Evolutionary conservation across 2,329 filamentous ascomycete genomes (phyloP).

Genomic region (Pseudocercospora macadamiae): DNA sequence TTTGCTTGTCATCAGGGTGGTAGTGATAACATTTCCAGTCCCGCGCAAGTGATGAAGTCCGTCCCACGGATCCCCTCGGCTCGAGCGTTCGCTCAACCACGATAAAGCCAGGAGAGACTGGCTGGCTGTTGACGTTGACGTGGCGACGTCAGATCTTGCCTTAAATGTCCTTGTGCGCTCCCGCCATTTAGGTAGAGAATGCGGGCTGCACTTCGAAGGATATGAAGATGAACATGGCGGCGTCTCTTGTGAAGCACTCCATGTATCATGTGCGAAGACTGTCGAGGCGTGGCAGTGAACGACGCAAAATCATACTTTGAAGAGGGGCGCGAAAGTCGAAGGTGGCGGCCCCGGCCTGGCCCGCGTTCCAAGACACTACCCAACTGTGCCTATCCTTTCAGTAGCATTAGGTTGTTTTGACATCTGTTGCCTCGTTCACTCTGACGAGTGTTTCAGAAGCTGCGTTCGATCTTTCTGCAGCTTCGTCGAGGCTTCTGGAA

Average conservation of each 20-base stretch:
- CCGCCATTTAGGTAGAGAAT: background rate
- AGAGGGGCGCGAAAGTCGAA: no score
- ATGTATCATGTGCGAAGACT: no score
- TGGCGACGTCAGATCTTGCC: background rate
- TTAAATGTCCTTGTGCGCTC: background rate
- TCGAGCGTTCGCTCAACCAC: background rate
- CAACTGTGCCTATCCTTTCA: no score
- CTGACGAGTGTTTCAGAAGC: background rate
- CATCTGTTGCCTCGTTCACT: background rate
- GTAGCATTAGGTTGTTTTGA: no score
- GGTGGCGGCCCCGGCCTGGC: no score
- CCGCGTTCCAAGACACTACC: no score
- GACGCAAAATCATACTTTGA: no score
- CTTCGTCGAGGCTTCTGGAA: conserved; percentile 6
- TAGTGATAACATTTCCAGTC: background rate
- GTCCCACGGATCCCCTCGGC: background rate
- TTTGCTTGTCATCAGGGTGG: background rate
- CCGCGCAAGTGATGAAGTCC: background rate
- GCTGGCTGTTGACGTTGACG: background rate
- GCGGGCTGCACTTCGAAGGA: background rate
- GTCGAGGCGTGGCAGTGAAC: no score
- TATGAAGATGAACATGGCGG: no score
- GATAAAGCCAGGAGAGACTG: background rate
- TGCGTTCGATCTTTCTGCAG: background rate
- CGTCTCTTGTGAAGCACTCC: no score